Base-by-base conservation (phyloP, 108 stramenopile genomes). In the Pseudonitzschia multistriata region DNA sequence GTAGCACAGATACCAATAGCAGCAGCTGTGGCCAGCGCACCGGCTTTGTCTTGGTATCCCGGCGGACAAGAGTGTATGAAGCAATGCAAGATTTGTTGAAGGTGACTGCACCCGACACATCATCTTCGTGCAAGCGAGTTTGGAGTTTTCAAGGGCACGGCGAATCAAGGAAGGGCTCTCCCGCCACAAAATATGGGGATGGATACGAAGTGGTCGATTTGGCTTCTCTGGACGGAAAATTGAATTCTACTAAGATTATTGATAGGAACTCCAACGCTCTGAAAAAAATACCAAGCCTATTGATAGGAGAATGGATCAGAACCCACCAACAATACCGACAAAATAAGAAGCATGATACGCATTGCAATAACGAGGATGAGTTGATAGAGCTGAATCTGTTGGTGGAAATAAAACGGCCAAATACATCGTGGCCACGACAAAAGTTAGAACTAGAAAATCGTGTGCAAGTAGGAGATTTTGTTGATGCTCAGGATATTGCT, bases 401-500 rank as follows among this genome's bases (percentile, higher is more conserved):
- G 35, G 67, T 92, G 5, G 91, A 92, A 68, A 77, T 81, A 49
- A 71, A 88, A 67, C 59, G 45, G 15, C 74, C 83, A 36, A 79
- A 76, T 35, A 47, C 77, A 27, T 28, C 34, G 15, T 92, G 90
- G 90, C 66, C 70, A 13, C 78, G 88, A 48, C 78, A 81, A 50
- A 47, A 77, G 7, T 62, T 88, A 30, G 84, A 87, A 53, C 68
- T 92, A 28, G 74, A 72, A 57, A 82, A 92, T 75, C 88, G 90
- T 73, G 49, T 82, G 33, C 68, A 81, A 76, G 83, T 84, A 29
- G 91, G 91, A 59, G 91, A 92, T 63, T 89, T 83, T 81, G 82
- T 86, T 0, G 91, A 92, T 79, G 91, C 88, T 21, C 91, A 92
- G 72, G 91, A 92, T 49, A 68, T 75, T 34, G 72, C 88, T 3